A percentile compares a stretch with the other conserved stretches of the same genome.
Conservation (phyloP, 257 asterid species). For the Asclepias syriaca region DNA sequence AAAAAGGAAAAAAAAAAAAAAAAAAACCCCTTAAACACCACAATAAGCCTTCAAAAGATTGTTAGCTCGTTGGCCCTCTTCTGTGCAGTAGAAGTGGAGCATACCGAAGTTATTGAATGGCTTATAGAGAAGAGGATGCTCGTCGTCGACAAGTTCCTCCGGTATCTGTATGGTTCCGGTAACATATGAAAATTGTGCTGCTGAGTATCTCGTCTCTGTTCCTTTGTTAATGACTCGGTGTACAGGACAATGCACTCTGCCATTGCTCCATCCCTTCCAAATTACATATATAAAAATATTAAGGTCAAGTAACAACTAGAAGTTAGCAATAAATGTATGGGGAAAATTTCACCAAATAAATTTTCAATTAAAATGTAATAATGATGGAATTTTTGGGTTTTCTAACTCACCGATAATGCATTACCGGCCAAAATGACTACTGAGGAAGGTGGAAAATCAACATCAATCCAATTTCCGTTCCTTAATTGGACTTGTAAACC, state of each 20-base stretch:
- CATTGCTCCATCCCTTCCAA: conserved; percentile 5
- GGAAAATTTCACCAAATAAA: no score
- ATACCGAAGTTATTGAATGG: neutral
- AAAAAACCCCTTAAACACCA: neutral
- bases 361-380: no score
- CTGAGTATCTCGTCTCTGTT: neutral
- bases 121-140: conserved; percentile 1
- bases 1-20: neutral
- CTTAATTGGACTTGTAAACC: conserved; percentile 7
- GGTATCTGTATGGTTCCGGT: neutral
- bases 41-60: conserved; percentile 2
- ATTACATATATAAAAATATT: neutral
- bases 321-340: no score
- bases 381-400: no score
- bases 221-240: neutral
- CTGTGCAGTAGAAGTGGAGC: neutral
- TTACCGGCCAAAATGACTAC: conserved; percentile 11
- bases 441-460: conserved; percentile 16
- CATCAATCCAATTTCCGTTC: conserved; percentile 8
- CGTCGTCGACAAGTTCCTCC: neutral
- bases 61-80: neutral
- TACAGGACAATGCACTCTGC: neutral
- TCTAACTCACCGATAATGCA: conserved; percentile 2
- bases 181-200: conserved; percentile 4
- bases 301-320: neutral